phyloP scores from a whole-genome alignment of 2,329 filamentous ascomycete species.

The Diplodia scrobiculata region DNA sequence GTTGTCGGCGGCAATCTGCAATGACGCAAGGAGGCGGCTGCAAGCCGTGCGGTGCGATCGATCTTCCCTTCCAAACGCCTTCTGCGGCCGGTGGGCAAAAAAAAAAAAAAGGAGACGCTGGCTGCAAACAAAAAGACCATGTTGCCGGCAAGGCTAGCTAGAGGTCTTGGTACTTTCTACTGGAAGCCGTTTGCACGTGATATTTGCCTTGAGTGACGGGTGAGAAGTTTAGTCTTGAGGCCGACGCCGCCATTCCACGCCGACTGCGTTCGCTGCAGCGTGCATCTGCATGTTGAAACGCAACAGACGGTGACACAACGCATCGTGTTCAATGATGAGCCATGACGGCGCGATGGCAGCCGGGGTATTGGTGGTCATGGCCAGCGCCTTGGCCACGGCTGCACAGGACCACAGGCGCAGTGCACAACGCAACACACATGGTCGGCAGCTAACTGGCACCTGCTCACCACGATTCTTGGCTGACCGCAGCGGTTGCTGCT shows the following conservation, averaged over 20 bases:
- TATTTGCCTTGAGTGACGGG: background rate
- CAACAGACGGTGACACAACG: slow-evolving; percentile 2
- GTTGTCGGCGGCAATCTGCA: background rate
- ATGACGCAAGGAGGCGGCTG: slow-evolving; percentile 16
- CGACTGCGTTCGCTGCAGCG: background rate
- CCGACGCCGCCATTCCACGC: background rate
- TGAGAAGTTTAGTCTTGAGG: background rate
- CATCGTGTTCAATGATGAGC: background rate
- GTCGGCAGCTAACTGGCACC: background rate
- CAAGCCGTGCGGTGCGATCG: slow-evolving; percentile 19
- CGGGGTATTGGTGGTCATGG: background rate
- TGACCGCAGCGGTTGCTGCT: background rate
- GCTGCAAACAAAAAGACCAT: background rate
- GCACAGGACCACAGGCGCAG: background rate
- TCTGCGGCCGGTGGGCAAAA: background rate
- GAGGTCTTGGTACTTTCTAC: background rate
- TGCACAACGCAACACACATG: background rate
- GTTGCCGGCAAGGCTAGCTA: background rate
- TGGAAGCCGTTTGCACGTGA: background rate
- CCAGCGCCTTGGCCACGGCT: background rate
- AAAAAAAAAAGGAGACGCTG: background rate
- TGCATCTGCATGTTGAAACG: background rate
- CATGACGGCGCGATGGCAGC: background rate
- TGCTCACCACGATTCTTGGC: slow-evolving; percentile 1
- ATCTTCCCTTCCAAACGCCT: background rate